phyloP scores from a whole-genome alignment of 495 filamentous ascomycete genomes.

The Aspergillus biplanus region DNA sequence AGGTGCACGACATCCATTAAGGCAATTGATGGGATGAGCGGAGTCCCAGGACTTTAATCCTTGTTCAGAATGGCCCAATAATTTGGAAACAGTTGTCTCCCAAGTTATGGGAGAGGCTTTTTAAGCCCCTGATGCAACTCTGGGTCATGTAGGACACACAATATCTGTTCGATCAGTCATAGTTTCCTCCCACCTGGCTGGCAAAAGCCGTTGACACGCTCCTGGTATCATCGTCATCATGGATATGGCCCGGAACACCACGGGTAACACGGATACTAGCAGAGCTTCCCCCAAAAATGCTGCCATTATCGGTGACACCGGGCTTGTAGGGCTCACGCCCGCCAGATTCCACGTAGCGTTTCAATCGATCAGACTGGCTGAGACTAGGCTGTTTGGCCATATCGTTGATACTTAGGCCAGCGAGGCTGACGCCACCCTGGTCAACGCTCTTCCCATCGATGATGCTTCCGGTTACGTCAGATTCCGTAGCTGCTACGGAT shows the following conservation, averaged over 20 bases:
- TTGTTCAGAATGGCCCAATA: conserved; percentile 19
- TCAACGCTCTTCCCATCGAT: conserved; percentile 74
- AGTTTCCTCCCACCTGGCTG: conserved; percentile 87
- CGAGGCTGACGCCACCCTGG: conserved; percentile 84
- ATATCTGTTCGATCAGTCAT: conserved; percentile 69
- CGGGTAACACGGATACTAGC: conserved; percentile 59
- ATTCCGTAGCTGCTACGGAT: conserved; percentile 85
- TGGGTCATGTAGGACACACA: conserved; percentile 15
- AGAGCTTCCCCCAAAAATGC: conserved; percentile 77
- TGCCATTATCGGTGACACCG: conserved; percentile 59
- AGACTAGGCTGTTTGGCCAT: conserved; percentile 76
- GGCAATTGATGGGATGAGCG: conserved; percentile 17
- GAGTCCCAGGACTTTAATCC: conserved; percentile 22
- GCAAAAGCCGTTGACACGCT: conserved; percentile 96
- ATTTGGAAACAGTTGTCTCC: conserved; percentile 22
- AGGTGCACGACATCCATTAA: conserved; percentile 17
- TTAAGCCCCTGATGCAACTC: conserved; percentile 23
- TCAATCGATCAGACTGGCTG: conserved; percentile 81
- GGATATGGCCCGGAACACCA: conserved; percentile 51
- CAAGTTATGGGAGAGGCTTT: conserved; percentile 18
- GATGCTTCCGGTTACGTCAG: conserved; percentile 72
- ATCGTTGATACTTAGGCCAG: conserved; percentile 78
- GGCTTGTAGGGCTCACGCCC: conserved; percentile 55
- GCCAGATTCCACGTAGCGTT: conserved; percentile 85
- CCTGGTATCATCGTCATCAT: conserved; percentile 86